Percentiles rank a stretch among this genome's conserved stretches.
phyloP scores from a whole-genome alignment of 1,284 basidiomycete genomes.

The Neonothopanus nambi region DNA sequence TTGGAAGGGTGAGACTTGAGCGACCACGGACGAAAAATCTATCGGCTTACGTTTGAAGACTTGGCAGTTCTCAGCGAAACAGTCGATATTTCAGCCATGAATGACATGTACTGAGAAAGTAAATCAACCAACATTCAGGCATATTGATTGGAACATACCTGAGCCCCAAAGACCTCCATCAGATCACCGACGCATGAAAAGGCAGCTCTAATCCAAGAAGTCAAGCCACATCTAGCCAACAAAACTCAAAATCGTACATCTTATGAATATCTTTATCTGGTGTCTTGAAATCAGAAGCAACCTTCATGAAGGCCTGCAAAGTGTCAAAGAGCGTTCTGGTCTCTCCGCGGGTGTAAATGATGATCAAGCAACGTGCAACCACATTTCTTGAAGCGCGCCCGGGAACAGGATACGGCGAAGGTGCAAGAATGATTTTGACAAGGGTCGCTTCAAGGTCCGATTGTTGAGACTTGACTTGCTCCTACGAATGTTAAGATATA shows the following conservation, averaged over 20 bases:
- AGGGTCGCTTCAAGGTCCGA: constrained; percentile 60
- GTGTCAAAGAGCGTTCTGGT: constrained; percentile 86
- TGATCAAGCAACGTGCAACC: constrained; percentile 75
- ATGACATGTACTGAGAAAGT: constrained; percentile 83
- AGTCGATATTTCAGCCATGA: constrained; percentile 82
- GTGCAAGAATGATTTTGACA: constrained; percentile 61
- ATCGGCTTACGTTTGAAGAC: constrained; percentile 60
- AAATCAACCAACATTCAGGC: constrained; percentile 7
- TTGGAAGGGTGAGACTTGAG: neutral
- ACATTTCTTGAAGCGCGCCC: constrained; percentile 85
- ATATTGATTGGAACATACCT: constrained; percentile 52
- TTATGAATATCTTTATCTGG: constrained; percentile 62
- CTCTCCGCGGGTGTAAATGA: constrained; percentile 82
- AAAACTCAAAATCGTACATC: constrained; percentile 53
- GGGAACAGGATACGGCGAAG: constrained; percentile 70
- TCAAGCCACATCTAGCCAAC: constrained; percentile 13
- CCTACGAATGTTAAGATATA: constrained; percentile 37
- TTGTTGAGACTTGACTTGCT: constrained; percentile 65
- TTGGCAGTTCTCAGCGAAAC: constrained; percentile 68
- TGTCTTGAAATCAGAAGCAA: constrained; percentile 71
- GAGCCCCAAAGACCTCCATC: constrained; percentile 81
- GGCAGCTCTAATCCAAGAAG: constrained; percentile 53
- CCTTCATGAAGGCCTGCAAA: constrained; percentile 76
- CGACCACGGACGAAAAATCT: neutral
- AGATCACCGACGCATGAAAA: constrained; percentile 86